Conservation (phyloP, 2,329 filamentous ascomycete genomes). For the Taxawa tesnikishii region DNA sequence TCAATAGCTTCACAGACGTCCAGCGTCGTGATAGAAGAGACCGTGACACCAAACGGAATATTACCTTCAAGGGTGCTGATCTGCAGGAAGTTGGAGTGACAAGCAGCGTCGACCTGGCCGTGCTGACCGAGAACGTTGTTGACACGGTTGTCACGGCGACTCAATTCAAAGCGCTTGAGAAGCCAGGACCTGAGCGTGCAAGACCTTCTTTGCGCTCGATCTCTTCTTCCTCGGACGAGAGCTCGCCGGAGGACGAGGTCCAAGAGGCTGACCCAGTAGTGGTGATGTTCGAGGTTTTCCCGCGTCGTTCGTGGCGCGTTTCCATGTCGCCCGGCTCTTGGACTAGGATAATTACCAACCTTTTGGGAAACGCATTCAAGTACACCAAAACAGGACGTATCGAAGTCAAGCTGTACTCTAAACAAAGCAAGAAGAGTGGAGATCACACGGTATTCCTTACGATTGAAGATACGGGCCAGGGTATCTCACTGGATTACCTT, state of each 20-base stretch:
- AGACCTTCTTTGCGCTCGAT: background rate
- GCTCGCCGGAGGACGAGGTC: background rate
- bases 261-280: slow-evolving; percentile 15
- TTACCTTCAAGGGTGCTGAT: slow-evolving; percentile 5
- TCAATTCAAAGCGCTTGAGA: slow-evolving; percentile 3
- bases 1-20: slow-evolving; percentile 19
- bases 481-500: slow-evolving; percentile 19
- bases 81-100: slow-evolving; percentile 6
- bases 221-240: background rate
- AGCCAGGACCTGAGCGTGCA: too few relatives aligned
- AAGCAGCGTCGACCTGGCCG: slow-evolving; percentile 12
- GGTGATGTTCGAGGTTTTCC: slow-evolving; percentile 27
- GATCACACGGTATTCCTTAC: slow-evolving; percentile 6
- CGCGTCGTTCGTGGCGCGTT: slow-evolving; percentile 25
- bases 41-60: slow-evolving; percentile 2
- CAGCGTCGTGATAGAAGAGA: slow-evolving; percentile 4
- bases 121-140: slow-evolving; percentile 12
- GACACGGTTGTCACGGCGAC: slow-evolving; percentile 8
- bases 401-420: slow-evolving; percentile 11
- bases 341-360: slow-evolving; percentile 34
- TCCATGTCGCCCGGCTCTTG: slow-evolving; percentile 30
- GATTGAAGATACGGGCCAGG: slow-evolving; percentile 19
- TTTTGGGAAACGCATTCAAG: slow-evolving; percentile 36
- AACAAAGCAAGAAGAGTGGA: too few relatives aligned
- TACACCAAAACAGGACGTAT: slow-evolving; percentile 29